Conservation (phyloP, 371 early-diverging fungal genomes). For the Syncephalis fuscata region DNA sequence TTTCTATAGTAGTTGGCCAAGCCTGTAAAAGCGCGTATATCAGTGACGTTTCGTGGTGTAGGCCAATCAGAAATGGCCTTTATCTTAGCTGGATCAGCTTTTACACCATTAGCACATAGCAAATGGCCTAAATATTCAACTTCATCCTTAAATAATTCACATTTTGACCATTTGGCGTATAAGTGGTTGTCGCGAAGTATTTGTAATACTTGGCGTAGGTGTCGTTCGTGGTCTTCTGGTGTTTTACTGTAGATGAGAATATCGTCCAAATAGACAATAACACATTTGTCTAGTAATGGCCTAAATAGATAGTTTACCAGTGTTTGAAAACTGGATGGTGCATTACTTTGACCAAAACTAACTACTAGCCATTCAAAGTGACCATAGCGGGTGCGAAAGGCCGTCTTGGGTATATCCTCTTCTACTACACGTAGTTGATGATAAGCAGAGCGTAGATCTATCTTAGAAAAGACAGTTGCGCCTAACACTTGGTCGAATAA, state of each 20-base stretch:
- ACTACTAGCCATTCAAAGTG: slow-evolving; percentile 22
- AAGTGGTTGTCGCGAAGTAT: slow-evolving; percentile 15
- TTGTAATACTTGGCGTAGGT: slow-evolving; percentile 17
- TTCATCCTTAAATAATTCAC: slow-evolving; percentile 14
- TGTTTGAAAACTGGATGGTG: slow-evolving; percentile 21
- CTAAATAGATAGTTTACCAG: slow-evolving; percentile 18
- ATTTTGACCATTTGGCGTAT: slow-evolving; percentile 26
- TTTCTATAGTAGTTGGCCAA: slow-evolving; percentile 27
- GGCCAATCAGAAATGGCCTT: slow-evolving; percentile 18
- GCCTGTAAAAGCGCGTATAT: slow-evolving; percentile 28
- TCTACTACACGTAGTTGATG: slow-evolving; percentile 7
- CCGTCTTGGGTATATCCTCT: slow-evolving; percentile 13
- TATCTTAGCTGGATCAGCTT: slow-evolving; percentile 15
- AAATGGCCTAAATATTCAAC: slow-evolving; percentile 25
- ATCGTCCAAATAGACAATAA: slow-evolving; percentile 32
- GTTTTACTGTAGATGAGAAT: slow-evolving; percentile 29
- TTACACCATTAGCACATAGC: slow-evolving; percentile 9
- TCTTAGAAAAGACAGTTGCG: slow-evolving; percentile 10
- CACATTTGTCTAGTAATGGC: slow-evolving; percentile 16
- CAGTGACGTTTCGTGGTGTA: slow-evolving; percentile 10
- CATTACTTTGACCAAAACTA: slow-evolving; percentile 26
- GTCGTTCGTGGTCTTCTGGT: slow-evolving; percentile 20
- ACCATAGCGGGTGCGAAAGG: slow-evolving; percentile 16
- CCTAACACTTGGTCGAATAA: slow-evolving; percentile 10
- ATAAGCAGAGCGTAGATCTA: slow-evolving; percentile 19